These are phyloP conservation scores for Dactylellina drechsleri DNA, from an alignment of 2,329 filamentous ascomycete species.

Conservation along the genomic window DNA sequence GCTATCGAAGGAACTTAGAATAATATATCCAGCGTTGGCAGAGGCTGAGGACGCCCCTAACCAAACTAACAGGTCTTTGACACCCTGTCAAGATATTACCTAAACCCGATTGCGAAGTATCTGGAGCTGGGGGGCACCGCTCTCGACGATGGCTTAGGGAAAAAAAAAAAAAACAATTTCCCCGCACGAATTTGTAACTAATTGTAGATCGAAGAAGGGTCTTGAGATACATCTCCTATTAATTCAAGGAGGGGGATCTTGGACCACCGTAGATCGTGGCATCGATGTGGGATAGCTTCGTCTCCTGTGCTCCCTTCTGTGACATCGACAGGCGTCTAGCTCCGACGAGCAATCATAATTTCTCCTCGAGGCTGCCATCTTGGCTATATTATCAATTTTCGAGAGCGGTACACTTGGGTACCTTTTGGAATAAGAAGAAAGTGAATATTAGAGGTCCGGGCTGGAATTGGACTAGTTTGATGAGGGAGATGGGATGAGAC, in stretches of 20 bases:
- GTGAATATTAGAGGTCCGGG: constrained; percentile 1
- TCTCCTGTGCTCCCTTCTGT: constrained; percentile 9
- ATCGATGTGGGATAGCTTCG: constrained; percentile 31
- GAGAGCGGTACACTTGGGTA: constrained; percentile 6
- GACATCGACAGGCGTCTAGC: constrained; percentile 27
- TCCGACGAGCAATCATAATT: constrained; percentile 9
- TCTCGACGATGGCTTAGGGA: background rate
- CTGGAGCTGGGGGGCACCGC: background rate
- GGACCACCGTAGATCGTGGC: constrained; percentile 21
- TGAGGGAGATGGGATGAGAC: constrained; percentile 54
- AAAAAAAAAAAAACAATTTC: constrained; percentile 13
- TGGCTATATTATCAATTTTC: background rate
- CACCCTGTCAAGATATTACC: constrained; percentile 51
- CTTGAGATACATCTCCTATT: constrained; percentile 13
- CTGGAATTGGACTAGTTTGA: constrained; percentile 50
- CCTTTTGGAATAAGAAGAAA: background rate
- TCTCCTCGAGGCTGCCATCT: constrained; percentile 4
- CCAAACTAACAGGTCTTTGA: constrained; percentile 19
- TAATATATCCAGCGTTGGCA: no score
- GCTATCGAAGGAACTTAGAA: no score
- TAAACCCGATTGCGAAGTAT: constrained; percentile 43
- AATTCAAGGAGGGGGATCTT: constrained; percentile 16
- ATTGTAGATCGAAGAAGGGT: constrained; percentile 8
- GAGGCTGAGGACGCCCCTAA: no score
- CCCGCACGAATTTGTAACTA: constrained; percentile 7